Evolutionary conservation across 176 grass and related monocot species (phyloP).

Genomic region (Sorghum bicolor): Sorghum_bicolor_NCBIv3 NC_012872.2:51805001-51805500

Average conservation of each 20-base stretch:
- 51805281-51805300: not conserved
- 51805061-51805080: not conserved
- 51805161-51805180: not conserved
- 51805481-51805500: not conserved
- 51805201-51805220: not conserved
- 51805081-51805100: slow-evolving; percentile 24
- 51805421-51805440: slow-evolving; percentile 20
- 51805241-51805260: not conserved
- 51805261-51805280: too few species aligned
- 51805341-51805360: too few species aligned
- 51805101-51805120: not conserved
- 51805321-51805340: not conserved
- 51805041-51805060: not conserved
- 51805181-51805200: too few species aligned
- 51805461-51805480: not conserved
- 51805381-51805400: not conserved
- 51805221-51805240: not conserved
- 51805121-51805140: not conserved
- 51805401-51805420: not conserved
- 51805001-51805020: not conserved
- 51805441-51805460: not conserved
- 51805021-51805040: not conserved
- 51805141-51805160: not conserved
- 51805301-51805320: not conserved
- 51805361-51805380: not conserved